phyloP scores from a whole-genome alignment of 2,329 filamentous ascomycete species.

The Clonostachys sp. region DNA sequence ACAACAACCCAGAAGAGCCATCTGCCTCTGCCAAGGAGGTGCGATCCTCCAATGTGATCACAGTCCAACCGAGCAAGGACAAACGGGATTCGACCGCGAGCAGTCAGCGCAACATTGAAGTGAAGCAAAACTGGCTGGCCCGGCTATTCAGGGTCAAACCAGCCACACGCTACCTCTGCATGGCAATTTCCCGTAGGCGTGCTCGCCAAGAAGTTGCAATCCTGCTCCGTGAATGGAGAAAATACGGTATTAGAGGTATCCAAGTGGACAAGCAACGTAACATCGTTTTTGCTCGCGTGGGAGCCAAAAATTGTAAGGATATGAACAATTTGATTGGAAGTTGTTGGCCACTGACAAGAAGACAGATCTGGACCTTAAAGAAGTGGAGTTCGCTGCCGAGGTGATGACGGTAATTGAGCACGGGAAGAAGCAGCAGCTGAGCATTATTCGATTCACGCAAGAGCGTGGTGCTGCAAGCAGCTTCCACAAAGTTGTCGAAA shows the following conservation, averaged over 20 bases:
- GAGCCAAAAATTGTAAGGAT: conserved; percentile 71
- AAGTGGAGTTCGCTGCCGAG: conserved; percentile 83
- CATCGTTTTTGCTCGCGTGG: conserved; percentile 74
- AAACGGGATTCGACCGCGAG: conserved; percentile 5
- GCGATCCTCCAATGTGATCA: conserved; percentile 1
- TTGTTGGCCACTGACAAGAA: conserved; percentile 10
- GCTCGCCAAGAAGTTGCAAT: conserved; percentile 73
- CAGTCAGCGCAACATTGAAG: conserved; percentile 51
- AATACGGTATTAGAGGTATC: conserved; percentile 76
- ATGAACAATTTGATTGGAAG: not conserved
- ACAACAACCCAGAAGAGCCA: not conserved
- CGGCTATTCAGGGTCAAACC: conserved; percentile 89
- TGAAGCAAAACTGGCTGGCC: conserved; percentile 81
- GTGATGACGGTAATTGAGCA: conserved; percentile 88
- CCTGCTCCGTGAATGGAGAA: conserved; percentile 74
- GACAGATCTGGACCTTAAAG: conserved; percentile 73
- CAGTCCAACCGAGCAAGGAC: conserved; percentile 9
- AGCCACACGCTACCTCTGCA: conserved; percentile 68
- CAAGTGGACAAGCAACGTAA: conserved; percentile 75
- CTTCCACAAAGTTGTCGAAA: conserved; percentile 78
- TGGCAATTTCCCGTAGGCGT: conserved; percentile 62
- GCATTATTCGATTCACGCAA: conserved; percentile 81
- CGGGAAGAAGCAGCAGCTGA: conserved; percentile 69
- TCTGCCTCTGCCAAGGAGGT: not conserved
- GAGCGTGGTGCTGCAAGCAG: conserved; percentile 88